A percentile compares a stretch with the other conserved stretches of the same genome.
phyloP scores from a whole-genome alignment of 129 eudicot species.

The Solidago caesia region DNA sequence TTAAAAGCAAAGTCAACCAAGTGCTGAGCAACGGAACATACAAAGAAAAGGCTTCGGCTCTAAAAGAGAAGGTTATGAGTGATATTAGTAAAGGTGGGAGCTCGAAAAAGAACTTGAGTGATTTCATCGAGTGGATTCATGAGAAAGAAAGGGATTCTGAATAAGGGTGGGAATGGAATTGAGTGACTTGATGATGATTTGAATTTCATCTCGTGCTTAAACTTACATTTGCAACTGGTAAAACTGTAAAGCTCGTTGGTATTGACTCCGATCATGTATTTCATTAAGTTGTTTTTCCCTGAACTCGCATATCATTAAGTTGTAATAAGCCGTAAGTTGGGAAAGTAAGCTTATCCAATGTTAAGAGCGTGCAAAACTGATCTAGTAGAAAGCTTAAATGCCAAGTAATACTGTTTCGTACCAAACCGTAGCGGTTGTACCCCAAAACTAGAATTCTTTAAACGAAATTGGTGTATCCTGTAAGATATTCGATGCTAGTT shows the following conservation, averaged over 20 bases:
- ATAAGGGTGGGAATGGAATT: background rate
- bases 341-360: background rate
- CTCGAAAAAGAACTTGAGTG: slow-evolving; percentile 28
- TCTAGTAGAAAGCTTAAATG: too few species aligned
- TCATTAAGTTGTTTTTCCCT: background rate
- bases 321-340: background rate
- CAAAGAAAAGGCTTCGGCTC: slow-evolving; percentile 29
- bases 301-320: background rate
- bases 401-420: too few species aligned
- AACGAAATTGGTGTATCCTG: too few species aligned
- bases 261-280: background rate
- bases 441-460: too few species aligned
- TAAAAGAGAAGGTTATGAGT: slow-evolving; percentile 27
- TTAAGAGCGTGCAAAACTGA: background rate
- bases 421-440: too few species aligned
- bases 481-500: too few species aligned
- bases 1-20: slow-evolving; percentile 27
- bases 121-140: slow-evolving; percentile 15
- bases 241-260: background rate
- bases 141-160: slow-evolving; percentile 14
- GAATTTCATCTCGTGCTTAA: background rate
- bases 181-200: background rate
- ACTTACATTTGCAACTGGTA: background rate
- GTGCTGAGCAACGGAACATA: slow-evolving; percentile 23
- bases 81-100: slow-evolving; percentile 33